Evolutionary conservation across 2,329 filamentous ascomycete genomes (phyloP), one percentile per base, ranked within the genome.

Genomic region (Talaromyces pinophilus): DNA sequence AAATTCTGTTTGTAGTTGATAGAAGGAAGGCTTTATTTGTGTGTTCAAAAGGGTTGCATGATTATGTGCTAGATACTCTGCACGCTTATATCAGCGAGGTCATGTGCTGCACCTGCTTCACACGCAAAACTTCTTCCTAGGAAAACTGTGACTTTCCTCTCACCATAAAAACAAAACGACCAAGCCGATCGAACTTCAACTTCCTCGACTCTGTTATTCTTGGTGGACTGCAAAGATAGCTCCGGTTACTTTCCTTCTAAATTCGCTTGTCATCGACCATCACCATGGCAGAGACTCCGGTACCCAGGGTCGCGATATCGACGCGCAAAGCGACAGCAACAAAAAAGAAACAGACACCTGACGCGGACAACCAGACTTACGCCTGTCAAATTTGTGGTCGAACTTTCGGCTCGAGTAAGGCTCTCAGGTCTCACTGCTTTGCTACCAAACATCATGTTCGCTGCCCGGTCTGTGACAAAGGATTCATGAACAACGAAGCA

Each of bases 401-500:
- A 30, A 6, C 10, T 50, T 59, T 59, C 15, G 19, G 30, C 22
- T 55, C 40, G 30, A 44, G 28, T 35, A 35, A n/a, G 7, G 40
- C 62, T 48, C 22, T 64, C 1, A 38, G 19, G 35, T 28, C 52
- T 30, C 62, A 64, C 40, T 40, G 54, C 22, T 64, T 44, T 30
- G 15, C 42, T 17, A 52, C 54, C 7, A 33, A 52, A 5, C 55
- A 65, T 52, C 28, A 59, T 19, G 17, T 52, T 30, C 22, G 25
- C 30, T 65, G 54, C 10, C 22, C 33, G 30, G 22, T 65, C 28
- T 65, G 54, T 35, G 17, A 33, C 22, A 65, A 65, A 42, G 63
- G 42, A 22, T 59, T 65, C 17, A 19, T 11, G 5, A 52, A 2
- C n/a, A 17, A 59, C 3, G 30, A 65, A 65, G 62, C 38, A 25